phyloP scores from a whole-genome alignment of 306 rosid genomes.

The Medicago lupulina region DNA sequence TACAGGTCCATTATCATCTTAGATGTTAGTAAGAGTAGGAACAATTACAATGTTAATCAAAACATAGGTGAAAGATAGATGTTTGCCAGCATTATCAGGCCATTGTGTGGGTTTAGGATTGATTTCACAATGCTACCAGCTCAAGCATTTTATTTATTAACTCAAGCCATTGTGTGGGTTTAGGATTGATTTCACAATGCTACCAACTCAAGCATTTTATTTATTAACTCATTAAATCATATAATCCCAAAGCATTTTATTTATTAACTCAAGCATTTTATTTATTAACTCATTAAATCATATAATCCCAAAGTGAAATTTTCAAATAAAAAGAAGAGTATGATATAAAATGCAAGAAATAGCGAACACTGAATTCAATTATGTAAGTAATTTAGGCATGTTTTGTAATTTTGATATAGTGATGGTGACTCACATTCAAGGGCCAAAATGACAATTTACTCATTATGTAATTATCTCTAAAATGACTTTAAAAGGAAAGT shows the following conservation, averaged over 20 bases:
- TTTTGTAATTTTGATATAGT: not conserved
- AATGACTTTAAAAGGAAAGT: slow-evolving; percentile 38
- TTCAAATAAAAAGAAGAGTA: not conserved
- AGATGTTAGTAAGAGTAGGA: not conserved
- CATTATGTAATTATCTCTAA: slow-evolving; percentile 6
- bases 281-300: not conserved
- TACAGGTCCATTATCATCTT: too few species aligned
- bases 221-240: too few species aligned
- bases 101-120: not conserved
- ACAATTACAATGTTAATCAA: not conserved
- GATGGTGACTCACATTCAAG: not conserved
- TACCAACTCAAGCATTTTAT: not conserved
- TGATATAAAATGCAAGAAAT: not conserved
- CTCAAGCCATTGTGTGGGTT: not conserved
- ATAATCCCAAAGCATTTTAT: not conserved
- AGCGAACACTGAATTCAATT: slow-evolving; percentile 9
- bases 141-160: not conserved
- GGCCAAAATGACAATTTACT: not conserved
- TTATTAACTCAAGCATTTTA: too few species aligned
- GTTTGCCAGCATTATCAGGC: not conserved
- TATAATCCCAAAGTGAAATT: slow-evolving; percentile 13
- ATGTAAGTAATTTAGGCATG: not conserved
- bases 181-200: not conserved
- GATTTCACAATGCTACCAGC: not conserved
- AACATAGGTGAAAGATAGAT: not conserved